Evolutionary conservation across 192 early-diverging fungal genomes (phyloP).

Genomic region (Obelidium mucronatum): DNA sequence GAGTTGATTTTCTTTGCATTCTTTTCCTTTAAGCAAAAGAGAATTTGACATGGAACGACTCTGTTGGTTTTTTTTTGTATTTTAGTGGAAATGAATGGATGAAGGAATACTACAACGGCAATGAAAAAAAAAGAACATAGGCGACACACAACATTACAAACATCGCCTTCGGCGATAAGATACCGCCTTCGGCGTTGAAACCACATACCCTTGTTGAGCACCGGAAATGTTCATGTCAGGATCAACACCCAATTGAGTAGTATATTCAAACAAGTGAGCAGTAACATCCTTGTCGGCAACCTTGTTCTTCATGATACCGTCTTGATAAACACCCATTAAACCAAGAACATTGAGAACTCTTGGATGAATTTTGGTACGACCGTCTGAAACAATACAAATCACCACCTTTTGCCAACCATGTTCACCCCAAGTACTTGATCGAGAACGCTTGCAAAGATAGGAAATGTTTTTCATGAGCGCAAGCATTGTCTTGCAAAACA

Average conservation of each 20-base stretch:
- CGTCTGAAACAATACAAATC: constrained; percentile 93
- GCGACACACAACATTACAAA: too few relatives aligned
- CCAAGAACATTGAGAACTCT: constrained; percentile 81
- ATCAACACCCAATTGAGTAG: constrained; percentile 76
- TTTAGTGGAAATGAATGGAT: too few relatives aligned
- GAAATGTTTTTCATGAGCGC: constrained; percentile 91
- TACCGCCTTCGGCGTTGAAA: too few relatives aligned
- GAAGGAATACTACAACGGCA: constrained; percentile 1
- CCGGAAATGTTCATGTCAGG: constrained; percentile 70
- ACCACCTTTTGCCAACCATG: constrained; percentile 89
- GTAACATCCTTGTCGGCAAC: constrained; percentile 76
- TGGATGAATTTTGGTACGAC: constrained; percentile 80
- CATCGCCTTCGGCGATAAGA: too few relatives aligned
- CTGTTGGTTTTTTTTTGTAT: constrained; percentile 34
- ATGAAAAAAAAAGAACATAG: neutral
- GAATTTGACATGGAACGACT: constrained; percentile 87
- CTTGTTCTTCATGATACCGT: constrained; percentile 60
- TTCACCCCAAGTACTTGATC: constrained; percentile 80
- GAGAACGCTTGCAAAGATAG: constrained; percentile 81
- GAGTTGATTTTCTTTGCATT: constrained; percentile 95
- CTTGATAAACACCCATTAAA: constrained; percentile 75
- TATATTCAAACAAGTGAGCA: constrained; percentile 92
- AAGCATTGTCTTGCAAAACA: constrained; percentile 90
- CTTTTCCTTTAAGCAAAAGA: constrained; percentile 93
- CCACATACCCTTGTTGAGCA: constrained; percentile 64